Percentiles rank a stretch among this genome's conserved stretches.
Conservation (phyloP, 805 yeast species). For the Yarrowia osloensis region DNA sequence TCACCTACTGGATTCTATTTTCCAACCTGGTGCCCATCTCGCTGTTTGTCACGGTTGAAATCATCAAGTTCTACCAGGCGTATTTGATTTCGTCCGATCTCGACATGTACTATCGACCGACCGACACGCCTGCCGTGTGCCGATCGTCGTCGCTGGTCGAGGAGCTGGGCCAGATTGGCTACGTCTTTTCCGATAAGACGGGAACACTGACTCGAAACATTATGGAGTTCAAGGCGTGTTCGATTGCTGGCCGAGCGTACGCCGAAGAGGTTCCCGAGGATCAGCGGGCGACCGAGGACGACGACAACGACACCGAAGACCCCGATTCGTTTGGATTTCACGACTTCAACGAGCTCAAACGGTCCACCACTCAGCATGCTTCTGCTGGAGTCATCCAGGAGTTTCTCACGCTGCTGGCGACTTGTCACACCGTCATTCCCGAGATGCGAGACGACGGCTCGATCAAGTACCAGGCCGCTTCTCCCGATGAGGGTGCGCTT, state of each 20-base stretch:
- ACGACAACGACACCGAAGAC: constrained; percentile 62
- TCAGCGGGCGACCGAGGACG: constrained; percentile 65
- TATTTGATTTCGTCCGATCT: constrained; percentile 89
- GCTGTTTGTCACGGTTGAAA: constrained; percentile 91
- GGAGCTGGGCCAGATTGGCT: constrained; percentile 95
- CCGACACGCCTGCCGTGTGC: constrained; percentile 93
- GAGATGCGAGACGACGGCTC: constrained; percentile 54
- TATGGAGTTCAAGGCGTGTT: constrained; percentile 93
- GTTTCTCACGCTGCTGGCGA: constrained; percentile 79
- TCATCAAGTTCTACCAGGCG: constrained; percentile 94
- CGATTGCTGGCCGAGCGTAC: constrained; percentile 90
- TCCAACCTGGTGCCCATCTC: constrained; percentile 98
- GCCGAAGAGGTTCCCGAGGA: constrained; percentile 91
- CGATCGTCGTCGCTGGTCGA: constrained; percentile 95
- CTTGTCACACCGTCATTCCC: constrained; percentile 98
- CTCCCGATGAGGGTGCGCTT: constrained; percentile 98
- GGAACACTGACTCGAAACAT: constrained; percentile 95
- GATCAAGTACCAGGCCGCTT: constrained; percentile 95
- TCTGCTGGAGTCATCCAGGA: constrained; percentile 57
- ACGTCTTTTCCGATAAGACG: constrained; percentile 94
- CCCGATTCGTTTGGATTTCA: constrained; percentile 58
- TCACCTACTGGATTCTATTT: constrained; percentile 94
- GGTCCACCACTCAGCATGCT: constrained; percentile 45
- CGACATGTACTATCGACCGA: constrained; percentile 83
- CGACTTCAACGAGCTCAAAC: constrained; percentile 63